A percentile compares a stretch with the other conserved stretches of the same genome.
Conservation (phyloP, 208 protist species). For the Trypanosoma congolense region DNA sequence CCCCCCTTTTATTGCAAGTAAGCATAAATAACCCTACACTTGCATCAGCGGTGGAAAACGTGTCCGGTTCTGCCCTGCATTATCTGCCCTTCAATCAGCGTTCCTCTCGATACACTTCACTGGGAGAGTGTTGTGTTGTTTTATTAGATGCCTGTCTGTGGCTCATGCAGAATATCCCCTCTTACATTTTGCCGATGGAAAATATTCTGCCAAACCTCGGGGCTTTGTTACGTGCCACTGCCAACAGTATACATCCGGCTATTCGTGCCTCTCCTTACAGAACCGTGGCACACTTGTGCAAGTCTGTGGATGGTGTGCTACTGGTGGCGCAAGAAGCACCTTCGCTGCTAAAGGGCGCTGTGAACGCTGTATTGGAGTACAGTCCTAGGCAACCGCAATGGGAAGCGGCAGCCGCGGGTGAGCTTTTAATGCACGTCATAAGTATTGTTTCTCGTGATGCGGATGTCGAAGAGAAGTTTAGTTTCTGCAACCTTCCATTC, state of each 20-base stretch:
- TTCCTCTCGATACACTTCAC: conserved; percentile 55
- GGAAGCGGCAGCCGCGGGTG: conserved; percentile 69
- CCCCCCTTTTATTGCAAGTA: conserved; percentile 56
- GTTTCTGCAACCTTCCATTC: conserved; percentile 24
- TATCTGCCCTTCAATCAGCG: conserved; percentile 39
- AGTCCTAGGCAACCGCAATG: conserved; percentile 37
- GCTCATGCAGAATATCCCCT: conserved; percentile 20
- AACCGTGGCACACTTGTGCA: conserved; percentile 36
- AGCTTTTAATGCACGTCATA: conserved; percentile 52
- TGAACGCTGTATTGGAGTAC: conserved; percentile 56
- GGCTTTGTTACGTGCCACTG: conserved; percentile 42
- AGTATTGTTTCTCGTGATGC: conserved; percentile 12
- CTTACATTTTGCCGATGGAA: conserved; percentile 26
- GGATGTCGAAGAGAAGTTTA: conserved; percentile 21
- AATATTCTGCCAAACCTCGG: conserved; percentile 47
- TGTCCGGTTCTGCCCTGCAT: conserved; percentile 51
- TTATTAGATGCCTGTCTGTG: conserved; percentile 60
- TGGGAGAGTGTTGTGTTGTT: conserved; percentile 67
- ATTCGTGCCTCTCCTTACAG: conserved; percentile 63
- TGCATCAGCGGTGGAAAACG: conserved; percentile 30
- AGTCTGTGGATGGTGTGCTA: conserved; percentile 32
- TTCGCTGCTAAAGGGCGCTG: conserved; percentile 46
- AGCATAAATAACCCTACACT: conserved; percentile 71
- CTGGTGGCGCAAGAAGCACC: conserved; percentile 53
- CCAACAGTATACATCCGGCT: conserved; percentile 51